These are phyloP conservation scores for Simplicillium aogashimaense DNA, from an alignment of 2,329 filamentous ascomycete species.

Conservation along the genomic window DNA sequence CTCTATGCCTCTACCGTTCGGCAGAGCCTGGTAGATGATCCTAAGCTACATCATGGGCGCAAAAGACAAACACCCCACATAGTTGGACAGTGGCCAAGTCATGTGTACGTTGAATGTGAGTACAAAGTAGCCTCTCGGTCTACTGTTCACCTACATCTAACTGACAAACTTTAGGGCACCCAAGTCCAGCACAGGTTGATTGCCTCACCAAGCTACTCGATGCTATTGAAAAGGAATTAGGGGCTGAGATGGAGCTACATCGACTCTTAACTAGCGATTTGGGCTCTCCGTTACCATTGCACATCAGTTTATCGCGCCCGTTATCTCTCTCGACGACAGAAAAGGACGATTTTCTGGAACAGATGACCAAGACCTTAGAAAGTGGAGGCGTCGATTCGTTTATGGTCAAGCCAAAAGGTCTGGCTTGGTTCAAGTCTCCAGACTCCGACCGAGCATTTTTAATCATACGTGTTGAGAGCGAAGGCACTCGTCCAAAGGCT, in stretches of 20 bases:
- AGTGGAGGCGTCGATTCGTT: slow-evolving; percentile 20
- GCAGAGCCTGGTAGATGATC: slow-evolving; percentile 70
- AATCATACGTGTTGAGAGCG: slow-evolving; percentile 53
- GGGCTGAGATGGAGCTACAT: slow-evolving; percentile 36
- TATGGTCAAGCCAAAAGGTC: slow-evolving; percentile 23
- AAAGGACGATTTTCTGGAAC: slow-evolving; percentile 56
- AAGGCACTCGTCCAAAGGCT: slow-evolving; percentile 6
- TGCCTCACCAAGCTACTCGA: slow-evolving; percentile 33
- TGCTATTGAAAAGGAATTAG: slow-evolving; percentile 22
- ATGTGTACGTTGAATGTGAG: slow-evolving; percentile 89
- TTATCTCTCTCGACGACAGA: slow-evolving; percentile 64
- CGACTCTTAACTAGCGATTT: slow-evolving; percentile 71
- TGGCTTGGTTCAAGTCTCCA: slow-evolving; percentile 41
- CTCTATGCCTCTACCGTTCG: slow-evolving; percentile 79
- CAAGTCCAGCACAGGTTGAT: slow-evolving; percentile 33
- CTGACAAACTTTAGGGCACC: slow-evolving; percentile 38
- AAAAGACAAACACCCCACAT: slow-evolving; percentile 76
- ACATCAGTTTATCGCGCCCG: slow-evolving; percentile 83
- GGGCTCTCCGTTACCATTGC: slow-evolving; percentile 67
- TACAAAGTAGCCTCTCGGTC: slow-evolving; percentile 9
- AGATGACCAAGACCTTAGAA: slow-evolving; percentile 34
- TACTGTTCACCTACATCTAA: slow-evolving; percentile 2
- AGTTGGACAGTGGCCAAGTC: slow-evolving; percentile 84
- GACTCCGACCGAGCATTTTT: slow-evolving; percentile 72
- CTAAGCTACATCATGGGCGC: slow-evolving; percentile 74